Percentiles rank a stretch among this genome's conserved stretches.
Evolutionary conservation across 805 yeast genomes (phyloP).

Genomic region (Metschnikowia reukaufii): DNA sequence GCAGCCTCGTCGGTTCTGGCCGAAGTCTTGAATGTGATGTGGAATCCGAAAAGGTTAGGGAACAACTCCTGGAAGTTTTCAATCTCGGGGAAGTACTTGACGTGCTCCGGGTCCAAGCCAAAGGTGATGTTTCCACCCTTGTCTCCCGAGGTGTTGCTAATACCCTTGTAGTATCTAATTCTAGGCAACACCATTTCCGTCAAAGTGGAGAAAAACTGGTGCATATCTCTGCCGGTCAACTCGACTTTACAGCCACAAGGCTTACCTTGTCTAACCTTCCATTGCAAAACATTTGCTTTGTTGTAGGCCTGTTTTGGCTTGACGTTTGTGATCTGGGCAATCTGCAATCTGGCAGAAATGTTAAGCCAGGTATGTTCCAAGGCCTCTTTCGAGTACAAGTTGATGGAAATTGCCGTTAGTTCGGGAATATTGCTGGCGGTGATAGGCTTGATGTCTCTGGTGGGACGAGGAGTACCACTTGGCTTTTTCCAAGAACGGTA

Average conservation of each 20-base stretch:
- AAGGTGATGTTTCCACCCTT: constrained; percentile 80
- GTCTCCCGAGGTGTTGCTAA: constrained; percentile 78
- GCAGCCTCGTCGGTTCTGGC: constrained; percentile 93
- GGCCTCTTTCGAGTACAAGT: constrained; percentile 75
- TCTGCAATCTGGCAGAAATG: constrained; percentile 70
- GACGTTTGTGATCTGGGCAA: constrained; percentile 93
- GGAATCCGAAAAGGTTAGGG: constrained; percentile 84
- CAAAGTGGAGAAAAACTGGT: constrained; percentile 81
- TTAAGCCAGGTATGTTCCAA: constrained; percentile 69
- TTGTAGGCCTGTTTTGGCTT: constrained; percentile 75
- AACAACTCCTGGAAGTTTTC: constrained; percentile 87
- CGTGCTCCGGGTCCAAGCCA: constrained; percentile 76
- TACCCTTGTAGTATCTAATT: constrained; percentile 81
- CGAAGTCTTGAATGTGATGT: constrained; percentile 78
- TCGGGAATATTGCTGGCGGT: constrained; percentile 71
- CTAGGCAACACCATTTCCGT: constrained; percentile 93
- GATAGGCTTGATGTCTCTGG: constrained; percentile 71
- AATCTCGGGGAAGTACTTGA: constrained; percentile 87
- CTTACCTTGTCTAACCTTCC: constrained; percentile 86
- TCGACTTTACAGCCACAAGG: constrained; percentile 87
- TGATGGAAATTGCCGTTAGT: constrained; percentile 64
- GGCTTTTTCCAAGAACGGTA: constrained; percentile 81
- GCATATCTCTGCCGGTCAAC: constrained; percentile 75
- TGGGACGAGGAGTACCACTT: constrained; percentile 67
- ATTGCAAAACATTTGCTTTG: constrained; percentile 74